Evolutionary conservation across 495 filamentous ascomycete genomes (phyloP).

Genomic region (Trichocladium antarcticum): DNA sequence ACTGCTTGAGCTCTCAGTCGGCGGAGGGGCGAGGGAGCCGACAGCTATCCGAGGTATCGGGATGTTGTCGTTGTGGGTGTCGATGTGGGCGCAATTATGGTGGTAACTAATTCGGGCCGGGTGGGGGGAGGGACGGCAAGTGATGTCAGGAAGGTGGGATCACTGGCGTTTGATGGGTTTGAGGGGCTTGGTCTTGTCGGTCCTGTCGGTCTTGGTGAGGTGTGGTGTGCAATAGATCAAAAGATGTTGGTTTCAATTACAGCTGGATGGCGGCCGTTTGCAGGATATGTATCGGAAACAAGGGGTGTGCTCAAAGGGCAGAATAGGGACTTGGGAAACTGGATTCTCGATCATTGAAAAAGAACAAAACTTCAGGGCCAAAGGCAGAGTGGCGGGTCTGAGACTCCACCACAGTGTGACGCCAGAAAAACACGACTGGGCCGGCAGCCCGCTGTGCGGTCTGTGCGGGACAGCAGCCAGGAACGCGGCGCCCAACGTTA

Average conservation of each 20-base stretch:
- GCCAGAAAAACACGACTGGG: slow-evolving; percentile 18
- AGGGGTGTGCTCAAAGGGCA: slow-evolving; percentile 5
- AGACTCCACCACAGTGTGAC: slow-evolving; percentile 12
- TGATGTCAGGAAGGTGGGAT: slow-evolving; percentile 11
- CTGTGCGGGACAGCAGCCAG: not conserved
- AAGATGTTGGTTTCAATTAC: not conserved
- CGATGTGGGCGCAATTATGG: not conserved
- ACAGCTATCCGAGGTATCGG: not conserved
- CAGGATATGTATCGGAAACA: not conserved
- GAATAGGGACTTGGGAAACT: slow-evolving; percentile 4
- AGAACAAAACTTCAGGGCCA: slow-evolving; percentile 18
- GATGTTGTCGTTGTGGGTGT: not conserved
- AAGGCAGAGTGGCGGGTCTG: slow-evolving; percentile 16
- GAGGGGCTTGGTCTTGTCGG: not conserved
- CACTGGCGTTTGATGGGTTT: not conserved
- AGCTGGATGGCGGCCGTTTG: not conserved
- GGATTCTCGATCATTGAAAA: slow-evolving; percentile 12
- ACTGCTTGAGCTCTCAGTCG: slow-evolving; percentile 2
- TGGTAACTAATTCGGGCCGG: not conserved
- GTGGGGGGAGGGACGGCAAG: not conserved
- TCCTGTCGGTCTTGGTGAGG: not conserved
- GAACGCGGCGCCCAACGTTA: slow-evolving; percentile 13
- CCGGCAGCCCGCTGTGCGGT: not conserved
- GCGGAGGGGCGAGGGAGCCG: not conserved
- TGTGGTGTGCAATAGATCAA: not conserved